Percentiles rank a stretch among this genome's conserved stretches.
phyloP scores from a whole-genome alignment of 2,329 filamentous ascomycete species.

The Sclerotinia nivalis region DNA sequence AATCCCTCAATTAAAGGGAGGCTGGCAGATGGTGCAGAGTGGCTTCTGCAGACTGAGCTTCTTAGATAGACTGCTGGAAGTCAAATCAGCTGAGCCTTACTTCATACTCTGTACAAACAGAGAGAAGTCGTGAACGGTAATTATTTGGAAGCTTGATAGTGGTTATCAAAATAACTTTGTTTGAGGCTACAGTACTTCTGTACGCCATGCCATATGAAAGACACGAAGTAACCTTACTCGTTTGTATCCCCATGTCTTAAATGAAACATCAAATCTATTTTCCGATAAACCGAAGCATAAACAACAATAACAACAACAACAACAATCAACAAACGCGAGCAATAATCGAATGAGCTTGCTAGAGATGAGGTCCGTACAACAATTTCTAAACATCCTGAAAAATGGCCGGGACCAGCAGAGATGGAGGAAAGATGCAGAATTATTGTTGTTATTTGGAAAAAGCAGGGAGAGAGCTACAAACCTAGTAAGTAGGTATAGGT shows the following conservation, averaged over 20 bases:
- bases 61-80: neutral
- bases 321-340: conserved; percentile 6
- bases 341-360: neutral
- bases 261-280: neutral
- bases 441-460: neutral
- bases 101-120: neutral
- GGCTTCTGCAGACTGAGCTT: conserved; percentile 4
- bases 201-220: neutral
- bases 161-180: neutral
- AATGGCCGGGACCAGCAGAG: neutral
- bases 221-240: neutral
- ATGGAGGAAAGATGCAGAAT: neutral
- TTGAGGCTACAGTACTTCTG: neutral
- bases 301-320: neutral
- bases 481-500: too few relatives aligned
- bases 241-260: neutral
- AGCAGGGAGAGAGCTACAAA: neutral
- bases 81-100: conserved; percentile 1
- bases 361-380: neutral
- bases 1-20: conserved; percentile 5
- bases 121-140: neutral
- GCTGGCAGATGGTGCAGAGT: conserved; percentile 1
- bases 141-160: neutral
- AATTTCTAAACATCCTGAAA: neutral
- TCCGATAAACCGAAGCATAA: neutral